Base-by-base conservation (phyloP, 768 basidiomycete genomes). In the Suillus spraguei region DNA sequence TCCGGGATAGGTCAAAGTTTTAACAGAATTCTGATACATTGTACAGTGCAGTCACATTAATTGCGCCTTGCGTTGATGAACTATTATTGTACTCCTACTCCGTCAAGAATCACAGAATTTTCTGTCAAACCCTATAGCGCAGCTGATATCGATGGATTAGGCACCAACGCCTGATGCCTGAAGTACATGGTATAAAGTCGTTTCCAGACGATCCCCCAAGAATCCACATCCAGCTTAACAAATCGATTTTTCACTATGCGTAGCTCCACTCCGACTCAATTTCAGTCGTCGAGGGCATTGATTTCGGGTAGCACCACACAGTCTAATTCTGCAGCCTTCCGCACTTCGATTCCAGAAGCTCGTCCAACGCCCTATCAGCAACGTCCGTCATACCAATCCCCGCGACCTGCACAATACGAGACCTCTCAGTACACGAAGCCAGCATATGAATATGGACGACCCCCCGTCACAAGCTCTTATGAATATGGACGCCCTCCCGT, bases 91-190 rank as follows among this genome's bases (percentile, higher is more conserved):
- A 39, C 38, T 41, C 39, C 16, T 17, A 24, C 38, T 6, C 8
- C 38, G 11, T 20, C 56, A 41, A 58, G 56, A 39, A 39, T 53
- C 33, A 53, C 7, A 9, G 38, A 58, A 39, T 13, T 58, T 58
- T 58, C 38, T 41, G 38, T 39, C 2, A 10, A 58, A 58, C 36
- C 17, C 16, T 39, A 41, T 58, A 16, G 24, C 24, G 10, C 56
- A 41, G 11, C 24, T 58, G 38, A 58, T 58, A 58, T 58, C 56
- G 56, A 58, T 58, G 38, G 56, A 58, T 58, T 58, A 39, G 39
- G 56, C 56, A 39, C 39, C 39, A 58, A 41, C 13, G 10, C 56
- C 9, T 20, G 39, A 41, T 28, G 10, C 56, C 24, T 20, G 4
- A 16, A 38, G 24, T 9, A 10, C 22, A 56, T 38, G 39, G 17